A percentile compares a stretch with the other conserved stretches of the same genome.
phyloP scores from a whole-genome alignment of 2,329 filamentous ascomycete genomes.

The Talaromyces piceae region DNA sequence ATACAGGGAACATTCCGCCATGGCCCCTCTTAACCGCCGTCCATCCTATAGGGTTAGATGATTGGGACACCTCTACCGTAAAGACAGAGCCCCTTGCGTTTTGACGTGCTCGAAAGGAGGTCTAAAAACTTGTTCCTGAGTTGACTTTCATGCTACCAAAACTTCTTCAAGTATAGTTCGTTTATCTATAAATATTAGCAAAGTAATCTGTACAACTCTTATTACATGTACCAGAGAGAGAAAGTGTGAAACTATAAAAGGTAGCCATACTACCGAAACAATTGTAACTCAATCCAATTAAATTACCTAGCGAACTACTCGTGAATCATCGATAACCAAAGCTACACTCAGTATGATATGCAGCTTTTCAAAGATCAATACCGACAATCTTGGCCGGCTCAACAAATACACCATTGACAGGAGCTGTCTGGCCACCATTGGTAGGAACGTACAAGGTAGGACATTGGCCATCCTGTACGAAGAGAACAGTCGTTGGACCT shows the following conservation, averaged over 20 bases:
- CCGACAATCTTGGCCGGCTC: conserved; percentile 12
- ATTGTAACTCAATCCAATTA: background rate
- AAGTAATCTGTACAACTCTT: no score
- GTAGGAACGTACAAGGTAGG: conserved; percentile 14
- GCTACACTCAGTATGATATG: background rate
- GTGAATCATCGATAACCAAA: no score
- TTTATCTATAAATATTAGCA: no score
- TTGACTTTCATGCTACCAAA: no score
- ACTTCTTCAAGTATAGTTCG: no score
- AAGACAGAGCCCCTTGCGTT: background rate
- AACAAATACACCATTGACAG: conserved; percentile 9
- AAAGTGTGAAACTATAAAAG: no score
- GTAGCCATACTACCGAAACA: no score
- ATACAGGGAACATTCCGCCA: background rate
- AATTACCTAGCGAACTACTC: no score
- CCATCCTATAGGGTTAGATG: background rate
- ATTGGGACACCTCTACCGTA: background rate
- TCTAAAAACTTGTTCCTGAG: no score
- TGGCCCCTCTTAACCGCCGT: background rate
- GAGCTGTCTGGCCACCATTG: conserved; percentile 10
- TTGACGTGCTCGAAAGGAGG: no score
- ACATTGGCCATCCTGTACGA: conserved; percentile 9
- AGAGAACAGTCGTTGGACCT: conserved; percentile 14
- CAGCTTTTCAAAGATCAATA: background rate
- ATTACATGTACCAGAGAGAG: no score